phyloP scores from a whole-genome alignment of 1,139 yeast genomes.

The Taphrina communis region DNA sequence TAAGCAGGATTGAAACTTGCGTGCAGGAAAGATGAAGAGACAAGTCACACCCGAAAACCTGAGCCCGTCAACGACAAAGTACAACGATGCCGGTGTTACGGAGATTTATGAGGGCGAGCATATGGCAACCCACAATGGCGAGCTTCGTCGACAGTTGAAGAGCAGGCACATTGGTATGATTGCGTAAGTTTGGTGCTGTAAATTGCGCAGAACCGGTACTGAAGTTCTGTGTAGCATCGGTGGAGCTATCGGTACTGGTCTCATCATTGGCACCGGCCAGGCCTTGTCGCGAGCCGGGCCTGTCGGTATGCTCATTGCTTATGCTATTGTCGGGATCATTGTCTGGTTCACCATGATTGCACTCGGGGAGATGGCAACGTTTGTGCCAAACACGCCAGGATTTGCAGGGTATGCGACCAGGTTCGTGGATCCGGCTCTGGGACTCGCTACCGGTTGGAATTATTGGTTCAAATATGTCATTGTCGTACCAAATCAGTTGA shows the following conservation, averaged over 20 bases:
- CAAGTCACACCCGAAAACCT: conserved; percentile 3
- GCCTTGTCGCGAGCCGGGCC: conserved; percentile 73
- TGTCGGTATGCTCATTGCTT: conserved; percentile 67
- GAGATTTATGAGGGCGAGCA: conserved; percentile 17
- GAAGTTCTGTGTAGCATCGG: conserved; percentile 51
- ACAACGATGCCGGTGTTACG: background rate
- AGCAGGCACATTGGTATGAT: conserved; percentile 64
- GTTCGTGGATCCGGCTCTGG: conserved; percentile 84
- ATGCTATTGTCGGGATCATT: conserved; percentile 64
- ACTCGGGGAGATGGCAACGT: conserved; percentile 77
- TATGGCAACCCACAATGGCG: conserved; percentile 5
- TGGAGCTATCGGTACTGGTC: conserved; percentile 68
- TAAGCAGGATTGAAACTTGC: background rate
- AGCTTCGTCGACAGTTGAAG: conserved; percentile 60
- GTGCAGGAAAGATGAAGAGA: background rate
- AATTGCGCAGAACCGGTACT: background rate
- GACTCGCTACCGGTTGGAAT: conserved; percentile 78
- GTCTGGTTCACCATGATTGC: conserved; percentile 74
- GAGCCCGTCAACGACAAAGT: conserved; percentile 11
- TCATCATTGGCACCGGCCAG: conserved; percentile 69
- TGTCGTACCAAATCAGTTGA: conserved; percentile 53
- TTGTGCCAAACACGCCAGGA: conserved; percentile 51
- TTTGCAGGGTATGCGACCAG: conserved; percentile 59
- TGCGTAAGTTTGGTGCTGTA: conserved; percentile 52
- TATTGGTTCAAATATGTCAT: conserved; percentile 76